Base-by-base conservation (phyloP, 345 rosid species). In the Lepidium aucheri region DNA sequence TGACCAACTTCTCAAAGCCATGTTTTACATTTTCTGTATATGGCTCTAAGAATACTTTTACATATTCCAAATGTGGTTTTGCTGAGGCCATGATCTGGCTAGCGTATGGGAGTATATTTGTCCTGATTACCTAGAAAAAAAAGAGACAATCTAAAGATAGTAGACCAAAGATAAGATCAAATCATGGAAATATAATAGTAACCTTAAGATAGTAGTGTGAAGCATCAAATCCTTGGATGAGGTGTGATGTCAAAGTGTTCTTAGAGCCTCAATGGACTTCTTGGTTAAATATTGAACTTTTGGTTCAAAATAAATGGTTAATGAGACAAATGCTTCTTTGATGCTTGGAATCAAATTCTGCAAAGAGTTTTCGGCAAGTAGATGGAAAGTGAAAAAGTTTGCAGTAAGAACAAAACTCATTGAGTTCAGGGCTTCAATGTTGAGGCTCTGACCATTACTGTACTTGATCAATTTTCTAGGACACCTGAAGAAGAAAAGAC, bases 261-360 rank as follows among this genome's bases (percentile, higher is more conserved):
- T 58, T 77, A 44, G 78, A 77, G 69, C 56, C 51, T 82, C 82
- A 30, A 72, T 34, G 32, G 74, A 67, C 66, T 69, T 74, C 7
- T 76, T 47, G 38, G 69, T 68, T 61, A 79, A 36, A 57, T 66
- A 75, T 17, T 68, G 75, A 67, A 73, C 44, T 56, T 55, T 68
- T 49, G 77, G 82, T 73, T 73, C 74, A 6, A 77, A 65, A 52
- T 59, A 54, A 15, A 63, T 63, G 11, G 76, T 62, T 58, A 72
- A 40, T 10, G 68, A 45, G 16, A 76, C 56, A 62, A 36, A 70
- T 2, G 77, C 52, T 9, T 82, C 83, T 74, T 74, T 77, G 63
- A 72, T 63, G 69, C 58, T 53, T 57, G 81, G 80, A 36, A 79
- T 69, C 80, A 74, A 82, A 66, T 72, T 56, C 83, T 82, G 68